Evolutionary conservation across 345 rosid species (phyloP).

Genomic region (Salix suchowensis): DNA sequence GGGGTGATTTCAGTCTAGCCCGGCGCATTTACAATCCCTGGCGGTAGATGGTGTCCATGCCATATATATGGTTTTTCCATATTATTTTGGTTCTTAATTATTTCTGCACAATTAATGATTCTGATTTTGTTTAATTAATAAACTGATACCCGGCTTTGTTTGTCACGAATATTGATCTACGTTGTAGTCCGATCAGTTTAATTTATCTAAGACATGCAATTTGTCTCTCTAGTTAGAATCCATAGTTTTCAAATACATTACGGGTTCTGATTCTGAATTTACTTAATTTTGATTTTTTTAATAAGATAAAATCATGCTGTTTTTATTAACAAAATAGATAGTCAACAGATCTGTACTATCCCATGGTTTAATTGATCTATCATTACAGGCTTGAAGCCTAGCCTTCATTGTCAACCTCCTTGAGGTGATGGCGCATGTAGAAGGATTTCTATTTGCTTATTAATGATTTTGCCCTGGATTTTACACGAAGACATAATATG

Average conservation of each 20-base stretch:
- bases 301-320: too few species aligned
- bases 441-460: background rate
- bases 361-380: too few species aligned
- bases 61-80: background rate
- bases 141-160: background rate
- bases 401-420: too few species aligned
- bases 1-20: background rate
- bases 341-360: too few species aligned
- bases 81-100: background rate
- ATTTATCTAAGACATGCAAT: background rate
- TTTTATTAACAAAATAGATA: too few species aligned
- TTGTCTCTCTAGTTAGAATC: too few species aligned
- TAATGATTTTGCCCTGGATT: background rate
- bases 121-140: background rate
- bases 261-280: too few species aligned
- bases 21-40: background rate
- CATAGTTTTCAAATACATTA: too few species aligned
- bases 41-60: background rate
- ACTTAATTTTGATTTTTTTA: too few species aligned
- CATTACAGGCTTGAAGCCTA: too few species aligned
- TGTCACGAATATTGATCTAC: background rate
- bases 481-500: background rate
- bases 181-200: background rate
- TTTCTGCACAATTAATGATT: background rate
- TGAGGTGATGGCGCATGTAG: too few species aligned